Percentiles rank a stretch among this genome's conserved stretches.
Evolutionary conservation across 495 filamentous ascomycete genomes (phyloP).

Genomic region (Neurospora tetrasperma): DNA sequence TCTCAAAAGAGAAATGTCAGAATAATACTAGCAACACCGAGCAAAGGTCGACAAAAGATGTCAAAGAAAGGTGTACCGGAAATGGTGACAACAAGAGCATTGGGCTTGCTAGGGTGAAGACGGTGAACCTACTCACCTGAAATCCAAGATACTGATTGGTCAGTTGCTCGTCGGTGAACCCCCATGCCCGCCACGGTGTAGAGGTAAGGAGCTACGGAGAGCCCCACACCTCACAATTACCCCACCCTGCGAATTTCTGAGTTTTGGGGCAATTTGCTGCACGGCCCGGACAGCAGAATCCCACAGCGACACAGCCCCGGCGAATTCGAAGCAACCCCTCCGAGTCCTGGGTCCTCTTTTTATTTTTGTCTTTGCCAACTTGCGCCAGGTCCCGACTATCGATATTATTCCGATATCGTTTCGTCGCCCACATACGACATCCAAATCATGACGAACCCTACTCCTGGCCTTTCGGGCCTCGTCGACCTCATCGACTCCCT

Average conservation of each 20-base stretch:
- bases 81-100: background rate
- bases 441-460: conserved; percentile 17
- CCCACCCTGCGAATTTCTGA: conserved; percentile 20
- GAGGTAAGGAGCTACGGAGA: background rate
- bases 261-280: conserved; percentile 10
- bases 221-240: conserved; percentile 18
- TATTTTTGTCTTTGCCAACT: background rate
- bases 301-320: background rate
- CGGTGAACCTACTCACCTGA: background rate
- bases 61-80: background rate
- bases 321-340: background rate
- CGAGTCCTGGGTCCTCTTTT: background rate
- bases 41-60: background rate
- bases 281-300: background rate
- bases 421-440: background rate
- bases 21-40: background rate
- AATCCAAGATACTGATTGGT: background rate
- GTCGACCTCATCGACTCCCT: conserved; percentile 47
- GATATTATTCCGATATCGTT: background rate
- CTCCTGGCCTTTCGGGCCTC: conserved; percentile 27
- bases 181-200: background rate
- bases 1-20: background rate
- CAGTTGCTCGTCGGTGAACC: background rate
- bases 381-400: background rate
- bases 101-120: background rate